Evolutionary conservation across 2,329 filamentous ascomycete genomes (phyloP), one percentile per base, ranked within the genome.

Genomic region (Fusarium sp.): DNA sequence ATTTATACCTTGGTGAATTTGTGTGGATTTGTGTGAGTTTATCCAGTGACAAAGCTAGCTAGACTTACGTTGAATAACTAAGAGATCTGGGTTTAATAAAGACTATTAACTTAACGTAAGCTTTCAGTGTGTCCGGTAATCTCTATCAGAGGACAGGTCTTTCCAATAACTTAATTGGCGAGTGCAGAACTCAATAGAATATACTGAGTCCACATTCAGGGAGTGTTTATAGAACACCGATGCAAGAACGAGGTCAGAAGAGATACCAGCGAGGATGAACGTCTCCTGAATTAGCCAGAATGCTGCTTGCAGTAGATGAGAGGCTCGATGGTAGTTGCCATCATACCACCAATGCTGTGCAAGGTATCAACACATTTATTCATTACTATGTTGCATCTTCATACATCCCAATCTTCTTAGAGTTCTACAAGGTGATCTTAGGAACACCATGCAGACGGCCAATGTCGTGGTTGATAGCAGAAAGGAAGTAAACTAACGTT

Each of bases 151-250:
- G 3, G 18, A n/a, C 4, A 11, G 34, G 5, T 7, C 34, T n/a
- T n/a, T 10, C 18, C 18, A 37, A 7, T 2, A 37, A n/a, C 18
- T 37, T n/a, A 5, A 7, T n/a, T 37, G 34, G 7, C 12, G 34
- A 4, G 2, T 12, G 10, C 4, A 5, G 34, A n/a, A 37, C 5
- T 12, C 5, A 37, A n/a, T 0, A n/a, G 9, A 2, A n/a, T 37
- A 10, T 12, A 6, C 34, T 12, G 34, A 6, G 1, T 37, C 10
- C 5, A 37, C 3, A 2, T 37, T 37, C 10, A 12, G 11, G 34
- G 18, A 12, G 34, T n/a, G 1, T 37, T 37, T 10, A 37, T 10
- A 37, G 18, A n/a, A 18, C 34, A 18, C 34, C 3, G 9, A 3
- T 37, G 4, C 34, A 30, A 14, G 12, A 30, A 3, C 28, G 28